phyloP scores from a whole-genome alignment of 2,329 filamentous ascomycete genomes.

The Aspergillus sp. region DNA sequence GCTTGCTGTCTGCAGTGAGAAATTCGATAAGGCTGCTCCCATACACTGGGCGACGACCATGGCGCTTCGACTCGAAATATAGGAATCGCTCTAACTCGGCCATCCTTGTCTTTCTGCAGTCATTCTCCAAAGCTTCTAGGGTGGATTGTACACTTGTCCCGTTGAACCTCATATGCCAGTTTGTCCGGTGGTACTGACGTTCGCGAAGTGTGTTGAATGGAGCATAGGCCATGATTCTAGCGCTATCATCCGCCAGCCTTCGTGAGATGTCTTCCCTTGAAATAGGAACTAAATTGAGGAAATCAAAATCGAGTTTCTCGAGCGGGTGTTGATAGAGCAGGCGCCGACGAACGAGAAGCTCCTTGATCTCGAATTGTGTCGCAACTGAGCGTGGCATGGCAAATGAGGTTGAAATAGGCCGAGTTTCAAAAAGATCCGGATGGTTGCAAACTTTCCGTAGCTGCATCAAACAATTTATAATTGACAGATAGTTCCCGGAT shows the following conservation, averaged over 20 bases:
- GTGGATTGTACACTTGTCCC: conserved; percentile 68
- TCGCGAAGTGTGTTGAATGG: conserved; percentile 70
- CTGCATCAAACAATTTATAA: conserved; percentile 98
- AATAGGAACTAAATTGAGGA: conserved; percentile 76
- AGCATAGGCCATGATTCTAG: conserved; percentile 68
- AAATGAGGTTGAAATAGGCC: conserved; percentile 95
- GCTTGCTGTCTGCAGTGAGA: conserved; percentile 63
- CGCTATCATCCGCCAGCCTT: conserved; percentile 52
- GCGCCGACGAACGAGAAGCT: conserved; percentile 66
- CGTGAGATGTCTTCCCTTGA: conserved; percentile 66
- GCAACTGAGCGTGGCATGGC: conserved; percentile 80
- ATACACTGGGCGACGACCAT: conserved; percentile 78
- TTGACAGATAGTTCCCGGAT: conserved; percentile 93
- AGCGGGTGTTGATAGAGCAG: conserved; percentile 64
- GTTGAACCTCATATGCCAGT: conserved; percentile 61
- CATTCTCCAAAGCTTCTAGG: conserved; percentile 70
- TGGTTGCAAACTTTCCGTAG: conserved; percentile 98
- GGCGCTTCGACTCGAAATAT: conserved; percentile 76
- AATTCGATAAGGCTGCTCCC: conserved; percentile 76
- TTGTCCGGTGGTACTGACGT: conserved; percentile 59
- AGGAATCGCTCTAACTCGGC: conserved; percentile 79
- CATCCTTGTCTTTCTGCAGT: conserved; percentile 66
- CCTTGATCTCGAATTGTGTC: conserved; percentile 71
- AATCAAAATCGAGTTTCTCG: conserved; percentile 67
- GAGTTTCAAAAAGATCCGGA: conserved; percentile 92